Percentiles rank a stretch among this genome's conserved stretches.
Conservation (phyloP, 768 basidiomycete species). For the Leccinum truebloodii region DNA sequence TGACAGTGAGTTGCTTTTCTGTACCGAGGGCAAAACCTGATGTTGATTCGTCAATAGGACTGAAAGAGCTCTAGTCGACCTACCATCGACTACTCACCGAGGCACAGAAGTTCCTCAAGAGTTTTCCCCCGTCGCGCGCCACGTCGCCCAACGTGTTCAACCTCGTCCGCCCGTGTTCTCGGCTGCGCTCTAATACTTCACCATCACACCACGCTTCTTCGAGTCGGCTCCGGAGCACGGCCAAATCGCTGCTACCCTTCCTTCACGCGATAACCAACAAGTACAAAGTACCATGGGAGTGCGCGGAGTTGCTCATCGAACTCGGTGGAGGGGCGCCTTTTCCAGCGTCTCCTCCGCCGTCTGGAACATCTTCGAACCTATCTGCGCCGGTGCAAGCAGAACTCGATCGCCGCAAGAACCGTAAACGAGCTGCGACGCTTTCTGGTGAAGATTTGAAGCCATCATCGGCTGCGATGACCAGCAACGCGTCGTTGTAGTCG, state of each 20-base stretch:
- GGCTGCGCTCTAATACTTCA: slow-evolving; percentile 58
- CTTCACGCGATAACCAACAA: slow-evolving; percentile 66
- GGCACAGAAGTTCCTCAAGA: slow-evolving; percentile 55
- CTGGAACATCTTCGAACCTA: slow-evolving; percentile 35
- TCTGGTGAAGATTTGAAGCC: slow-evolving; percentile 61
- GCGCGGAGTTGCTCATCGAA: slow-evolving; percentile 84
- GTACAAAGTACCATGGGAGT: slow-evolving; percentile 89
- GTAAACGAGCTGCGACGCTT: slow-evolving; percentile 73
- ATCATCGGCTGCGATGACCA: slow-evolving; percentile 6
- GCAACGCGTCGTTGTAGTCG: slow-evolving; percentile 12
- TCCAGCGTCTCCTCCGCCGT: slow-evolving; percentile 21
- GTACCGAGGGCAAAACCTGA: neutral
- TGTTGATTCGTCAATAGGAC: slow-evolving; percentile 46
- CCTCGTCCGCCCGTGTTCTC: slow-evolving; percentile 45
- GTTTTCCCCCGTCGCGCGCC: slow-evolving; percentile 40
- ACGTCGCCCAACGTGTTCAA: slow-evolving; percentile 53
- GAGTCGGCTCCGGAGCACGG: slow-evolving; percentile 42
- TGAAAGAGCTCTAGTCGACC: slow-evolving; percentile 66
- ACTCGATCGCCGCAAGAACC: slow-evolving; percentile 39
- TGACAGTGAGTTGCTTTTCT: slow-evolving; percentile 60
- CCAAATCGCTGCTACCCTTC: slow-evolving; percentile 51
- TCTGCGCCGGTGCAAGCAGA: slow-evolving; percentile 40
- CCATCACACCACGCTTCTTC: slow-evolving; percentile 30
- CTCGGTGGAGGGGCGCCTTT: slow-evolving; percentile 63
- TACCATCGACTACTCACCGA: slow-evolving; percentile 57